Base-by-base conservation (phyloP, 108 stramenopile genomes). In the Aurantiochytrium sp. region DNA sequence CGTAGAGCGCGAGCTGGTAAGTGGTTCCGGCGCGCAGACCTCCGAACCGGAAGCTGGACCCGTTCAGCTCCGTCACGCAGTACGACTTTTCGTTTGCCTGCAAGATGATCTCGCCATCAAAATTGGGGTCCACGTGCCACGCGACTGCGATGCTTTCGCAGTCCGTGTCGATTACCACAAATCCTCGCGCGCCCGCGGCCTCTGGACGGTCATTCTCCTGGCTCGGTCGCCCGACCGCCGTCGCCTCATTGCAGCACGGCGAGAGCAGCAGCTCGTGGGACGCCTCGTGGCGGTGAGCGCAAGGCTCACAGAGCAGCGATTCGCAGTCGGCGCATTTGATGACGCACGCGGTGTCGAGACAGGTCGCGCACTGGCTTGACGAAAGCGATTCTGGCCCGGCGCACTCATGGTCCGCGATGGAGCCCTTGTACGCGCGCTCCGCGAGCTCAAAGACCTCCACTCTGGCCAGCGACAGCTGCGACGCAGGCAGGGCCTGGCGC, bases 191-290 rank as follows among this genome's bases (percentile, higher is more conserved):
- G 34, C 59, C 59, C 32, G 34, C 8, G 10, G 59, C 1, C 32
- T 3, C 34, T 6, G 59, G 59, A 6, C 24, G 59, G 34, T 65
- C 59, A 65, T 65, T 65, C 24, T 65, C 59, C 59, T 65, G 59
- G 59, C 59, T 65, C 2, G 59, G 32, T 19, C 19, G 8, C 19
- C 15, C 8, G 10, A 17, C 59, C 59, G 10, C 59, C 12, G 34
- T 86, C 2, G 87, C 69, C 21, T 54, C 50, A 30, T 12, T 19
- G 22, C 89, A 85, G 85, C 89, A 89, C 5, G 69, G 69, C 52
- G 69, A 69, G 42, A 39, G 37, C 8, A 69, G 10, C 2, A 69
- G 32, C 69, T n/a, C 24, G 8, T 69, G 32, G 59, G 15, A 17
- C 34, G 24, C 59, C 27, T 65, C 59, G 34, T 65, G 59, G 6